Percentiles rank a stretch among this genome's conserved stretches.
Evolutionary conservation across 352 stramenopile species (phyloP).

Genomic region (Phytophthora constricta): DNA sequence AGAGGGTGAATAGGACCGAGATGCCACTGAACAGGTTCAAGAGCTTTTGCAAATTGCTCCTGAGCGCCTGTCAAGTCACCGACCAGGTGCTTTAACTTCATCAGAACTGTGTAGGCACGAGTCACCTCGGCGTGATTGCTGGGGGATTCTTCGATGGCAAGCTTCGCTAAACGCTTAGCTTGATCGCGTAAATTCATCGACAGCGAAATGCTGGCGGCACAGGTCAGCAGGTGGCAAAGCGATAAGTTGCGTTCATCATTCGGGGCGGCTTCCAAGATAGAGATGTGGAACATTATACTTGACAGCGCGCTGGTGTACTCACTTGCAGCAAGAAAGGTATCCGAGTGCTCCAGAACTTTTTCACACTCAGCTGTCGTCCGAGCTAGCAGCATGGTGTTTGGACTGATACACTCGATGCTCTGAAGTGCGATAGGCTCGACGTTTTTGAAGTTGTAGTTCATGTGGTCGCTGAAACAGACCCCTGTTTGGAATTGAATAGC

Average conservation of each 20-base stretch:
- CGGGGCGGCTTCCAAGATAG: conserved; percentile 40
- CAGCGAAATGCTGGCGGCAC: conserved; percentile 49
- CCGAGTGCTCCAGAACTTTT: conserved; percentile 28
- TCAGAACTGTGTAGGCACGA: conserved; percentile 38
- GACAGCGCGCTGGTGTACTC: conserved; percentile 39
- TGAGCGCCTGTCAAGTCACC: conserved; percentile 25
- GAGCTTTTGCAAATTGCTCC: conserved; percentile 36
- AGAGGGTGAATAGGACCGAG: conserved; percentile 48
- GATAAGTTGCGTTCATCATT: conserved; percentile 41
- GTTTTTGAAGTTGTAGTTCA: conserved; percentile 49
- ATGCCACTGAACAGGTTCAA: conserved; percentile 46
- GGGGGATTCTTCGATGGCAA: conserved; percentile 47
- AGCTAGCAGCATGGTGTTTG: conserved; percentile 30
- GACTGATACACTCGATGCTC: conserved; percentile 24
- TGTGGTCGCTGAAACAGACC: conserved; percentile 32
- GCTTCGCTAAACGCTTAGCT: conserved; percentile 32
- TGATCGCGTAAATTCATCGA: conserved; percentile 28
- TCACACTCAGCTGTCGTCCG: conserved; percentile 37
- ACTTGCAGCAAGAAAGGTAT: conserved; percentile 26
- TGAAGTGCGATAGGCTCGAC: conserved; percentile 28
- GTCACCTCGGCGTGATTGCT: conserved; percentile 36
- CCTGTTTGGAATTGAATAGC: conserved; percentile 50
- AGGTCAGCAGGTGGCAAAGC: conserved; percentile 46
- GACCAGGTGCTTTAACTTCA: conserved; percentile 38
- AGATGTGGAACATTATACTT: conserved; percentile 49